Evolutionary conservation across 2,329 filamentous ascomycete genomes (phyloP).

Genomic region (Exophiala sideris): DNA sequence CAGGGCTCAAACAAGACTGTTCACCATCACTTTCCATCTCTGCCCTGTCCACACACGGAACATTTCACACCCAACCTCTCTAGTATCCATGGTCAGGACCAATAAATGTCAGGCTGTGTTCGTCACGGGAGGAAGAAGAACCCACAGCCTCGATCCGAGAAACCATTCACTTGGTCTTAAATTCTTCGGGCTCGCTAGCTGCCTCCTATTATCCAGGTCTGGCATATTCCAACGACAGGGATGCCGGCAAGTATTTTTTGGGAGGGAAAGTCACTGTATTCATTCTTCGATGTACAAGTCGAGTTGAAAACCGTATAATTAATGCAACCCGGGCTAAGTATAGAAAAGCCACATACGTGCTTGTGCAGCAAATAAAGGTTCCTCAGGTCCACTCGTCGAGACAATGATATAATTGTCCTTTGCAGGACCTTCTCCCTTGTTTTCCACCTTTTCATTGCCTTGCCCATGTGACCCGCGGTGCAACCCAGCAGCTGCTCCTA

Average conservation of each 20-base stretch:
- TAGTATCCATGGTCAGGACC: slow-evolving; percentile 43
- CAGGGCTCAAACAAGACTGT: no score
- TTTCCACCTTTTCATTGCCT: background rate
- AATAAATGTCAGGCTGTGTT: slow-evolving; percentile 42
- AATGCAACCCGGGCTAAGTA: slow-evolving; percentile 14
- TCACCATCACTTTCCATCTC: background rate
- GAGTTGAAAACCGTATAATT: slow-evolving; percentile 9
- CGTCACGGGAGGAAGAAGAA: slow-evolving; percentile 43
- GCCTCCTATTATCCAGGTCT: slow-evolving; percentile 26
- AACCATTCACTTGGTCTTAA: slow-evolving; percentile 13
- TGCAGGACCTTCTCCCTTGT: background rate
- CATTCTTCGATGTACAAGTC: background rate
- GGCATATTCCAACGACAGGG: slow-evolving; percentile 4
- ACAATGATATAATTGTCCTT: slow-evolving; percentile 1
- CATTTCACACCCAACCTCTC: slow-evolving; percentile 28
- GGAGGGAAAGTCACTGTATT: slow-evolving; percentile 12
- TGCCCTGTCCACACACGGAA: background rate
- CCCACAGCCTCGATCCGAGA: background rate
- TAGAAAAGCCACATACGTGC: slow-evolving; percentile 2
- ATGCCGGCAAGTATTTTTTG: slow-evolving; percentile 15
- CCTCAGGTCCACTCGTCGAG: background rate
- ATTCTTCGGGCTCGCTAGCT: background rate
- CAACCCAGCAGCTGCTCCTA: background rate
- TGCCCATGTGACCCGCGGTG: background rate
- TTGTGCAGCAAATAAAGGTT: slow-evolving; percentile 8